A percentile compares a stretch with the other conserved stretches of the same genome.
phyloP scores from a whole-genome alignment of 345 rosid species.

The Erucastrum elatum region DNA sequence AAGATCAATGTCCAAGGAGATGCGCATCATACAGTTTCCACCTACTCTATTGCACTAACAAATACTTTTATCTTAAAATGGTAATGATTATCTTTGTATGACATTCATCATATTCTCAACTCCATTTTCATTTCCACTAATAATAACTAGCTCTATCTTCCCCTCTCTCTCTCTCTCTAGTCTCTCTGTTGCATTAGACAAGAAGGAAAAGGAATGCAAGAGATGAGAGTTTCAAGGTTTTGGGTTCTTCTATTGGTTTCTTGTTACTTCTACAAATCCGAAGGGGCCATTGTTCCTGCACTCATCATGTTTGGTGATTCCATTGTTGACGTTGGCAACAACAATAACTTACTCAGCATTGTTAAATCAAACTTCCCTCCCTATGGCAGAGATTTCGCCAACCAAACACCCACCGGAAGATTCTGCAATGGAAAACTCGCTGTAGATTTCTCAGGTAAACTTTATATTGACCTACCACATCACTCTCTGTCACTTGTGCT shows the following conservation, averaged over 20 bases:
- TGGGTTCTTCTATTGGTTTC: conserved; percentile 24
- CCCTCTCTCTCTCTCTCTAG: not conserved
- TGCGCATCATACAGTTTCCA: conserved; percentile 10
- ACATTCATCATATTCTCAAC: conserved; percentile 23
- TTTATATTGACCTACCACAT: not conserved
- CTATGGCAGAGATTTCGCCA: conserved; percentile 82
- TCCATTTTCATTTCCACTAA: conserved; percentile 28
- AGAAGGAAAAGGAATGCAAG: conserved; percentile 1
- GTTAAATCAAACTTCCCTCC: conserved; percentile 87
- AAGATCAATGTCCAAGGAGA: conserved; percentile 21
- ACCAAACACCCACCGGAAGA: conserved; percentile 77
- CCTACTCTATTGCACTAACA: conserved; percentile 37
- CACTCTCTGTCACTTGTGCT: not conserved
- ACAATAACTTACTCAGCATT: conserved; percentile 63
- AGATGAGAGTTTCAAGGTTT: conserved; percentile 28
- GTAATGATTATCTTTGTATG: conserved; percentile 27
- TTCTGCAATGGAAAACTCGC: conserved; percentile 91
- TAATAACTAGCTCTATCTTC: not conserved
- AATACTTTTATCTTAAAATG: conserved; percentile 20
- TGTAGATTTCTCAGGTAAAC: conserved; percentile 69
- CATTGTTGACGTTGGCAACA: conserved; percentile 85
- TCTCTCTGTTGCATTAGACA: conserved; percentile 13
- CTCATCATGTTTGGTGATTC: conserved; percentile 89
- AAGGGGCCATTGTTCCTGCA: conserved; percentile 74
- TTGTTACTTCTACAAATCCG: conserved; percentile 27